phyloP scores from a whole-genome alignment of 2,329 filamentous ascomycete species.

The Camillea tinctor region DNA sequence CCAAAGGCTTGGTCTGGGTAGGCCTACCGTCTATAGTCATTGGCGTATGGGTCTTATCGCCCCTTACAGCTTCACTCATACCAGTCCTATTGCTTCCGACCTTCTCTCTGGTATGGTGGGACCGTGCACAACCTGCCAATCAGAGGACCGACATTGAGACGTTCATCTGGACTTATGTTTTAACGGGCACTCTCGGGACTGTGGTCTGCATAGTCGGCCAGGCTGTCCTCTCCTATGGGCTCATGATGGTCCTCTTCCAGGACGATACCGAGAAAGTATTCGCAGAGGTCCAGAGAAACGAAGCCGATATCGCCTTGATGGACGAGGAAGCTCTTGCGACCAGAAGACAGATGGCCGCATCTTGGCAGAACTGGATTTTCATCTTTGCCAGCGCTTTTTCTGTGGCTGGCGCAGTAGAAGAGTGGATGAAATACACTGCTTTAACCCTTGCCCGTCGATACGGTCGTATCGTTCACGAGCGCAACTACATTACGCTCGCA shows the following conservation, averaged over 20 bases:
- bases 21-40: conserved; percentile 2
- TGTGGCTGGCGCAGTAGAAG: conserved; percentile 17
- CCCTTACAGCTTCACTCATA: conserved; percentile 3
- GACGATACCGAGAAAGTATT: conserved; percentile 4
- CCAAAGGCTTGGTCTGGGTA: conserved; percentile 4
- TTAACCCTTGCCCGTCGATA: conserved; percentile 13
- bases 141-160: conserved; percentile 10
- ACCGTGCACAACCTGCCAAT: conserved; percentile 1
- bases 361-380: conserved; percentile 19
- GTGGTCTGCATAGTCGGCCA: conserved; percentile 10
- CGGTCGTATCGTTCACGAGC: conserved; percentile 11
- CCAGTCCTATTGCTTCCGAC: conserved; percentile 4
- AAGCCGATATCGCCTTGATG: conserved; percentile 3
- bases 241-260: conserved; percentile 7
- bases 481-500: conserved; percentile 9
- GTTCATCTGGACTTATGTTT: conserved; percentile 18
- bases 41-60: conserved; percentile 3
- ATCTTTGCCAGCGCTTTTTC: conserved; percentile 13
- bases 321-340: conserved; percentile 7
- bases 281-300: conserved; percentile 2
- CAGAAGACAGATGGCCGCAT: conserved; percentile 4
- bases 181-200: conserved; percentile 17
- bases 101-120: conserved; percentile 5
- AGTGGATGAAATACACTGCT: conserved; percentile 17
- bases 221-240: conserved; percentile 3